phyloP scores from a whole-genome alignment of 768 basidiomycete species.

The Brasilioporus rufonigricans region DNA sequence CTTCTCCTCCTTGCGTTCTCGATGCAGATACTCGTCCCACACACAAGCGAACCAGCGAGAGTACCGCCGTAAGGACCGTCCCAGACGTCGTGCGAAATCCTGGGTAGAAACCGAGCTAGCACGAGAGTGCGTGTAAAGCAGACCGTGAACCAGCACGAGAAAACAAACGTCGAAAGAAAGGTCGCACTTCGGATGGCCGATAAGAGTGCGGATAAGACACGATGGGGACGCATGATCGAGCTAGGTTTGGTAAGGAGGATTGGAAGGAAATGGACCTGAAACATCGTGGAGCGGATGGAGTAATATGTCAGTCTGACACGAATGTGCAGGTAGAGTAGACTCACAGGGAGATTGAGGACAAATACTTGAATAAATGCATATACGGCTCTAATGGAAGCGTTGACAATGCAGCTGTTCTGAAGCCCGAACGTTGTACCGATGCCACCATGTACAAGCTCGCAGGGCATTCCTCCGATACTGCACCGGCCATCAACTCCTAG shows the following conservation, averaged over 20 bases:
- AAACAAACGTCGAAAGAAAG: conserved; percentile 71
- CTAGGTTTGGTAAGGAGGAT: conserved; percentile 58
- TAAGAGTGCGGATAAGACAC: conserved; percentile 40
- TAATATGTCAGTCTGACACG: neutral
- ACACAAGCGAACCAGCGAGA: conserved; percentile 63
- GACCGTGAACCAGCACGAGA: conserved; percentile 66
- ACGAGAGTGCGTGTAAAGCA: conserved; percentile 68
- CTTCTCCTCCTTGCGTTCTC: conserved; percentile 70
- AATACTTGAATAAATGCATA: conserved; percentile 63
- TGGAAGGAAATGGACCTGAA: conserved; percentile 69
- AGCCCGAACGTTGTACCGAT: conserved; percentile 46
- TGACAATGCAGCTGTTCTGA: conserved; percentile 56
- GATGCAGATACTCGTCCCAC: conserved; percentile 76
- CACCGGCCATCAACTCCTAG: conserved; percentile 52
- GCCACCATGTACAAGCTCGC: conserved; percentile 69
- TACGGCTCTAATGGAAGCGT: conserved; percentile 50
- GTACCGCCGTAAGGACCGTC: conserved; percentile 74
- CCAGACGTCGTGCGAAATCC: conserved; percentile 74
- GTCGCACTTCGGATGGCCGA: conserved; percentile 62
- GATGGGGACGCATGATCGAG: conserved; percentile 45
- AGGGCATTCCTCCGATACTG: conserved; percentile 70
- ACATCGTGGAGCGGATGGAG: conserved; percentile 2
- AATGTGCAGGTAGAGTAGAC: conserved; percentile 23
- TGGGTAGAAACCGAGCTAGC: conserved; percentile 61
- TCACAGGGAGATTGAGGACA: conserved; percentile 68